These are phyloP conservation scores for Acacia pycnantha DNA, from an alignment of 331 rosid genomes.

Conservation along the genomic window DNA sequence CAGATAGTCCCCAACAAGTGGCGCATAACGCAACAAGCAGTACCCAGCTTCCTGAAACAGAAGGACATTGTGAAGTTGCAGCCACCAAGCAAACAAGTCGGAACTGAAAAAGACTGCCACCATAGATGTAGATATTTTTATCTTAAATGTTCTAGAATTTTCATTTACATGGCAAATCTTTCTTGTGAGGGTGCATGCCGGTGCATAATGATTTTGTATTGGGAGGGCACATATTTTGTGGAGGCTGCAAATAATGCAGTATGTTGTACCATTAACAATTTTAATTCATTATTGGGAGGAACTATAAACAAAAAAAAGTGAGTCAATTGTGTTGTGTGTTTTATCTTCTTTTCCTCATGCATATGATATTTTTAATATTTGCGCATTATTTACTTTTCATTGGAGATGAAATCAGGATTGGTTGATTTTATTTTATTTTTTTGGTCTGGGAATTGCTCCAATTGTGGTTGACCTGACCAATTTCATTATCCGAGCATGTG, in stretches of 20 bases:
- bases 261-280: neutral
- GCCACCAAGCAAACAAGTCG: constrained; percentile 26
- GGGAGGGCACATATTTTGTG: neutral
- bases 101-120: neutral
- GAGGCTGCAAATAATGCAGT: neutral
- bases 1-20: constrained; percentile 37
- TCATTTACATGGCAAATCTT: constrained; percentile 1
- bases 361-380: no score
- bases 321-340: neutral
- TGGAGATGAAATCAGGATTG: neutral
- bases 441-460: neutral
- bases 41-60: constrained; percentile 22
- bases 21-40: constrained; percentile 35
- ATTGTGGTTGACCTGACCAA: neutral
- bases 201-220: neutral
- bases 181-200: neutral
- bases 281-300: neutral
- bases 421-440: neutral
- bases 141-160: constrained; percentile 7
- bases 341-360: no score
- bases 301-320: fast-evolving
- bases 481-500: neutral
- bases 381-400: neutral
- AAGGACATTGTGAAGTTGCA: constrained; percentile 25
- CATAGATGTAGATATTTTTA: constrained; percentile 24